phyloP scores from a whole-genome alignment of 768 basidiomycete species.

The Lentinula detonsa region DNA sequence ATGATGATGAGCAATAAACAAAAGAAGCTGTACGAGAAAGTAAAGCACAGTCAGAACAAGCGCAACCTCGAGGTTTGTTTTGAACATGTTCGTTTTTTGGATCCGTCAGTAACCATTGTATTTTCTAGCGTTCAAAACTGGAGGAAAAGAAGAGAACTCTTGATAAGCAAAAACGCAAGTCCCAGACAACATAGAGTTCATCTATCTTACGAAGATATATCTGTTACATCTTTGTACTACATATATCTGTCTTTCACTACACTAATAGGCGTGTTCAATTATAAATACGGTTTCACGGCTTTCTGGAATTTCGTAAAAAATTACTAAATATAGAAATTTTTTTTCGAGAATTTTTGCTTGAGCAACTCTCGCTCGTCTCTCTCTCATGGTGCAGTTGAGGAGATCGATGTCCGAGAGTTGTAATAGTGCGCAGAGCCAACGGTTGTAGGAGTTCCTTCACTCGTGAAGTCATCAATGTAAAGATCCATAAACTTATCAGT shows the following conservation, averaged over 20 bases:
- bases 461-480: too few relatives aligned
- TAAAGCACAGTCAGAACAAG: constrained; percentile 82
- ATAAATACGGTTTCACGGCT: too few relatives aligned
- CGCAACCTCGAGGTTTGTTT: constrained; percentile 69
- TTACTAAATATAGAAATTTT: too few relatives aligned
- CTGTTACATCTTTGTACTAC: constrained; percentile 7
- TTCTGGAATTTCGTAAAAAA: too few relatives aligned
- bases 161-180: constrained; percentile 41
- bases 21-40: constrained; percentile 87
- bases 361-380: too few relatives aligned
- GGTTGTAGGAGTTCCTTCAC: too few relatives aligned
- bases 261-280: too few relatives aligned
- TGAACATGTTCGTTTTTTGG: not conserved
- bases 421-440: too few relatives aligned
- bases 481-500: too few relatives aligned
- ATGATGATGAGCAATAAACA: constrained; percentile 98
- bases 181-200: constrained; percentile 13
- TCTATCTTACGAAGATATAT: not conserved
- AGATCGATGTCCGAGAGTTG: too few relatives aligned
- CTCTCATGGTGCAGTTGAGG: too few relatives aligned
- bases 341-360: too few relatives aligned
- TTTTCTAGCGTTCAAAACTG: constrained; percentile 50
- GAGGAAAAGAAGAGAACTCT: constrained; percentile 53
- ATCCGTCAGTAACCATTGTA: constrained; percentile 8
- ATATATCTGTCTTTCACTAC: not conserved